Evolutionary conservation across 306 rosid genomes (phyloP), one percentile per base, ranked within the genome.

Genomic region (Chamaecrista fasciculata): DNA sequence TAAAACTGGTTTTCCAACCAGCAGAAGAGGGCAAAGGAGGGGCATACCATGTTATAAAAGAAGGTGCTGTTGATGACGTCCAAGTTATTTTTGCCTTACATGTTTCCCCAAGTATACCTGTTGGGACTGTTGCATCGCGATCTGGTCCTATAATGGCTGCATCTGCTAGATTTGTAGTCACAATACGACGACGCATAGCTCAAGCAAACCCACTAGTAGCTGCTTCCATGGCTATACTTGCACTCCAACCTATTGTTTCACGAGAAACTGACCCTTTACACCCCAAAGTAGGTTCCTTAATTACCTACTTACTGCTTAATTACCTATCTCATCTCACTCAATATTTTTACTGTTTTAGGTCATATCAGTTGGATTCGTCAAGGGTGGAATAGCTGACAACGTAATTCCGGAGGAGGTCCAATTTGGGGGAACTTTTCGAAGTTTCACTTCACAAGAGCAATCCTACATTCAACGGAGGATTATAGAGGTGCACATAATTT

Each of bases 1-100:
- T 86, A 26, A 86, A 86, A 86, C 75, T 86, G 42, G 91, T 81
- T 34, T 86, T 84, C 40, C 92, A 86, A 72, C 92, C 87, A 36
- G 92, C 73, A 15, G 92, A 86, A 67, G 85, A 84, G 79, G 87
- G 85, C 16, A 55, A 9, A 37, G 85, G 71, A 5, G 85, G 92
- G 73, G 89, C 92, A 52, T 79, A 77, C 62, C 79, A 86, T 50
- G 63, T 84, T 68, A 25, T 86, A 28, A 43, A 86, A 69, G 87
- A 81, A 66, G 85, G 85, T 61, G 84, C 71, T 15, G 75, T 81
- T 62, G 86, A 84, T 46, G 15, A 80, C 4, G 51, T 79, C 49
- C 74, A 77, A 69, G 92, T 80, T 10, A 81, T 87, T 29, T 78
- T 87, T 37, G 86, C 77, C 11, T 43, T 84, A 50, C 92, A 84